Conservation (phyloP, 2,329 filamentous ascomycete species). For the Colletotrichum navitas region DNA sequence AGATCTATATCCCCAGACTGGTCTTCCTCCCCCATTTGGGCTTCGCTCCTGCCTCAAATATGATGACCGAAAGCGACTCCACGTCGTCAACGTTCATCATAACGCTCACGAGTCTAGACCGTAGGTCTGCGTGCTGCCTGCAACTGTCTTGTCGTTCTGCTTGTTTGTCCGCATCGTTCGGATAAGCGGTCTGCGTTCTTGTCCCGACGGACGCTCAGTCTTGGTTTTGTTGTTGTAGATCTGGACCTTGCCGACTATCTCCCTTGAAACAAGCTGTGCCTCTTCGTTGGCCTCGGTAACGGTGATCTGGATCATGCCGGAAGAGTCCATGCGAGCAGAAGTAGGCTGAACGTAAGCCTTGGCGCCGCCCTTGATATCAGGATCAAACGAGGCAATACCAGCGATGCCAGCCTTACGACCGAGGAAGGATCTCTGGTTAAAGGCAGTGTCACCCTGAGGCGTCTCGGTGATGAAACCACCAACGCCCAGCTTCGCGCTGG, state of each 20-base stretch:
- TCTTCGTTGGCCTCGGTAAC: conserved; percentile 56
- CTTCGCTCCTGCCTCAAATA: not conserved
- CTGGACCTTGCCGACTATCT: conserved; percentile 54
- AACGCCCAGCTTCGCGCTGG: conserved; percentile 62
- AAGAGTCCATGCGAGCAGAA: conserved; percentile 61
- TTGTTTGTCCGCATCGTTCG: not conserved
- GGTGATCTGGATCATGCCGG: conserved; percentile 61
- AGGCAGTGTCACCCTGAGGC: conserved; percentile 57
- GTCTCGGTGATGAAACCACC: conserved; percentile 65
- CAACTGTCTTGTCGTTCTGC: conserved; percentile 28
- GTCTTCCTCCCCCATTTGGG: not conserved
- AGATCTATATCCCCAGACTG: not conserved
- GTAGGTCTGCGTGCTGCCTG: conserved; percentile 55
- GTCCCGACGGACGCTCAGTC: conserved; percentile 6
- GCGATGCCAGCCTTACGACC: conserved; percentile 43
- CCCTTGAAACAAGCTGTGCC: conserved; percentile 60
- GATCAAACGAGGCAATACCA: conserved; percentile 60
- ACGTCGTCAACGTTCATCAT: conserved; percentile 1
- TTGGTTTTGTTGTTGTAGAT: conserved; percentile 49
- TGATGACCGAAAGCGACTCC: not conserved
- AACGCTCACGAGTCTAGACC: conserved; percentile 48
- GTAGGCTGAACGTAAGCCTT: conserved; percentile 65
- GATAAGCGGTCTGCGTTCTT: conserved; percentile 13
- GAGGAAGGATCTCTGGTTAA: conserved; percentile 50
- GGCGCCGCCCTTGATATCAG: conserved; percentile 62